Evolutionary conservation across 2,329 filamentous ascomycete species (phyloP).

Genomic region (Talaromyces funiculosus): DNA sequence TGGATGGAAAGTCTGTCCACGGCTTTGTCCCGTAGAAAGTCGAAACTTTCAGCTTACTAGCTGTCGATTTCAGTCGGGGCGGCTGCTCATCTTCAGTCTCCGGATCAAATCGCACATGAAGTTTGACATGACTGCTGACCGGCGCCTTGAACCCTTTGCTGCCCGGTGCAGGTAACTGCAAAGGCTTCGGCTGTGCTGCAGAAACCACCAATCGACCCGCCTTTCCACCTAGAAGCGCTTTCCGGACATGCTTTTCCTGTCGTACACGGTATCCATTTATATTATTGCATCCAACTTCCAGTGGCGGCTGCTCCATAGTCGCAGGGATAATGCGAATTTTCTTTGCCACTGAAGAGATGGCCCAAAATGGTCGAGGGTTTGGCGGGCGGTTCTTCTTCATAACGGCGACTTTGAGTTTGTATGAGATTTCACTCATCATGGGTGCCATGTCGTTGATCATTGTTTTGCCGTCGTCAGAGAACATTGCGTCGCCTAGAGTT

Average conservation of each 20-base stretch:
- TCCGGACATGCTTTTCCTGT: conserved; percentile 56
- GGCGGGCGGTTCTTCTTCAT: conserved; percentile 28
- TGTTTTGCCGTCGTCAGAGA: conserved; percentile 45
- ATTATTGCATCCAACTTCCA: conserved; percentile 43
- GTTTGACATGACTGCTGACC: conserved; percentile 48
- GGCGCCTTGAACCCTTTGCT: conserved; percentile 20
- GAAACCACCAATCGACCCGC: conserved; percentile 54
- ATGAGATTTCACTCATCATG: conserved; percentile 57
- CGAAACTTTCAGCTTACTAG: conserved; percentile 51
- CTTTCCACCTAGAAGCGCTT: conserved; percentile 54
- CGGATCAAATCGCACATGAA: conserved; percentile 59
- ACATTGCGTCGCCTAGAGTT: conserved; percentile 54
- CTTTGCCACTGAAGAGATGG: conserved; percentile 48
- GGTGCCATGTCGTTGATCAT: conserved; percentile 58
- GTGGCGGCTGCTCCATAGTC: conserved; percentile 55
- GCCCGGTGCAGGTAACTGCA: conserved; percentile 45
- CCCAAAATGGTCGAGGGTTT: conserved; percentile 33
- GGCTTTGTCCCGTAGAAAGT: conserved; percentile 54
- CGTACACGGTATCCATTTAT: conserved; percentile 48
- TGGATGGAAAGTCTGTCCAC: conserved; percentile 45
- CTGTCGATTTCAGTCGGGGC: conserved; percentile 49
- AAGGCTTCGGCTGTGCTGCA: conserved; percentile 53
- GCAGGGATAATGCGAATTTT: conserved; percentile 57
- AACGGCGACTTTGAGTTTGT: conserved; percentile 49
- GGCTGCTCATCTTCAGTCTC: conserved; percentile 43